Percentiles rank a stretch among this genome's conserved stretches.
Conservation (phyloP, 495 filamentous ascomycete species). For the Xanthoparmelia taractica region DNA sequence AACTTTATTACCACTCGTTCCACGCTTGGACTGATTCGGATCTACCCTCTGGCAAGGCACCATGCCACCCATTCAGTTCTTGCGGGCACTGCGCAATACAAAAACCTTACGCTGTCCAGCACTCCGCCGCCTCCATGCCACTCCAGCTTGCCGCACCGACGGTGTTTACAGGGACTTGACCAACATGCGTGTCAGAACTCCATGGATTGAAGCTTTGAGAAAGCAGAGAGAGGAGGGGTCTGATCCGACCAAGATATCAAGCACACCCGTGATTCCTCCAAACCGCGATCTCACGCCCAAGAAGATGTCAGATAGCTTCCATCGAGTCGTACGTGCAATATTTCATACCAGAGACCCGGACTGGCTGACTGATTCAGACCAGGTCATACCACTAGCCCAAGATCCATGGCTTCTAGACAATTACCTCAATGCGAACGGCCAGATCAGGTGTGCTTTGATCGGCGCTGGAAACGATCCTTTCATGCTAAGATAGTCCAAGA, state of each 20-base stretch:
- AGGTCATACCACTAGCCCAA: slow-evolving; percentile 58
- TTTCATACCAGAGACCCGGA: neutral
- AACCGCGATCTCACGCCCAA: slow-evolving; percentile 51
- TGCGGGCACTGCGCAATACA: neutral
- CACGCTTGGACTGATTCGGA: neutral
- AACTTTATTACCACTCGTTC: neutral
- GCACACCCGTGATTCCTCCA: slow-evolving; percentile 27
- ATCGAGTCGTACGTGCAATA: slow-evolving; percentile 46
- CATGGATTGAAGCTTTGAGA: slow-evolving; percentile 62
- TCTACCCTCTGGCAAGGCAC: neutral
- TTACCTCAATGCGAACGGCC: slow-evolving; percentile 59
- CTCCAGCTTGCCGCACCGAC: slow-evolving; percentile 31
- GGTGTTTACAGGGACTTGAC: slow-evolving; percentile 47
- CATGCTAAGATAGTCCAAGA: slow-evolving; percentile 27
- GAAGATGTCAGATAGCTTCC: slow-evolving; percentile 58
- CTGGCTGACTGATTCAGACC: slow-evolving; percentile 22
- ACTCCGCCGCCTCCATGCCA: slow-evolving; percentile 14
- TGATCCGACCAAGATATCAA: slow-evolving; percentile 24
- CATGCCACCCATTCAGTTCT: neutral
- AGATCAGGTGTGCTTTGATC: slow-evolving; percentile 44
- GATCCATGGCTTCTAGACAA: slow-evolving; percentile 65
- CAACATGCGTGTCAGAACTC: slow-evolving; percentile 52
- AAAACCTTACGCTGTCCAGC: neutral
- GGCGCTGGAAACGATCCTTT: slow-evolving; percentile 2
- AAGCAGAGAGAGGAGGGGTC: slow-evolving; percentile 41